Evolutionary conservation across 169 alveolate species (phyloP), one percentile per base, ranked within the genome.

Genomic region (Cryptosporidium sp.): DNA sequence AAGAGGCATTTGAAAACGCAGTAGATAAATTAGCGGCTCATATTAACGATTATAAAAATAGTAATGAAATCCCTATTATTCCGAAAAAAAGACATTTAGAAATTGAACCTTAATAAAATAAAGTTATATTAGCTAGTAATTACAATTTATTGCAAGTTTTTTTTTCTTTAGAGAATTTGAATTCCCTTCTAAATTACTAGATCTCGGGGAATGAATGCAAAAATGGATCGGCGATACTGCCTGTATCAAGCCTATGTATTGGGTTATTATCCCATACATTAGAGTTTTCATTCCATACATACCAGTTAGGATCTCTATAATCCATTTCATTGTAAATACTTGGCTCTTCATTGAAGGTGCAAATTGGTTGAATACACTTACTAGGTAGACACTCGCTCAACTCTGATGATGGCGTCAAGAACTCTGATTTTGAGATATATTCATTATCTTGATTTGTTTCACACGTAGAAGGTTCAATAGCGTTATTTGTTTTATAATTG

Each of bases 271-370:
- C 89, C 89, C 89, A 80, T 14, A 16, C 48, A 44, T 33, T 62
- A 0, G 73, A 26, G 29, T 62, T 29, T 6, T 80, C 89, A 80
- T 18, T 62, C 89, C 89, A 80, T 35, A n/a, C 35, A 44, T 62
- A 80, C 89, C 89, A 80, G 44, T 62, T 80, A n/a, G 89, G 80
- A 31, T 80, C 89, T 23, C 89, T 62, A 48, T 44, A 80, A n/a
- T 51, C 70, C 37, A 80, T 80, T 62, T 80, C 89, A 8, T 45
- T 21, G 70, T 80, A 80, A 18, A 80, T 62, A 29, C 42, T 29
- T 26, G 73, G 45, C 1, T 65, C 89, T 29, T 80, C 89, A 44
- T 48, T 60, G 14, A 80, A 53, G n/a, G 69, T 9, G 37, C 80
- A 62, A 45, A 80, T 65, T 35, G 39, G 7, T 62, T 80, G 75